Evolutionary conservation across 1,284 basidiomycete genomes (phyloP).

Genomic region (Mycosarcoma maydis): DNA sequence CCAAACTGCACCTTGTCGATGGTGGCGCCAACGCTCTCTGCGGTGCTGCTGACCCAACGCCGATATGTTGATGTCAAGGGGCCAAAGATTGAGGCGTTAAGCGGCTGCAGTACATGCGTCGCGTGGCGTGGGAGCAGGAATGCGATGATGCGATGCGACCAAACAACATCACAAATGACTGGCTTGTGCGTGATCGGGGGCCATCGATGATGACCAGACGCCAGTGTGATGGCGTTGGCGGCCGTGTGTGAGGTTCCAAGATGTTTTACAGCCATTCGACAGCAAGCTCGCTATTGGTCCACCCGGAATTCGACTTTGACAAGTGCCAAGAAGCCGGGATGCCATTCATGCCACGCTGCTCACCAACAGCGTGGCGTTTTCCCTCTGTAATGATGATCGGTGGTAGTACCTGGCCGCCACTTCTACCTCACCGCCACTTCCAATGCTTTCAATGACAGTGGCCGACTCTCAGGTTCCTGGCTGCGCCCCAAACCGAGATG

Average conservation of each 20-base stretch:
- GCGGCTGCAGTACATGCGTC: slow-evolving; percentile 15
- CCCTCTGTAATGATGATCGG: neutral
- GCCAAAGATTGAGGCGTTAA: slow-evolving; percentile 9
- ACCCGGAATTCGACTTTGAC: no score
- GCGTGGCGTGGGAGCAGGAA: slow-evolving; percentile 5
- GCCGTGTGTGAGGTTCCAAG: no score
- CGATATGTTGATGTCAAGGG: no score
- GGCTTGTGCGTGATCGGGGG: slow-evolving; percentile 4
- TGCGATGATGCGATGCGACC: slow-evolving; percentile 5
- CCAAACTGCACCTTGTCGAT: no score
- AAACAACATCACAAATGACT: neutral
- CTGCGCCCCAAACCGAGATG: slow-evolving; percentile 6
- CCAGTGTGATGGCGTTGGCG: no score
- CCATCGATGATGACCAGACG: slow-evolving; percentile 22
- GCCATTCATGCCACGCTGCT: no score
- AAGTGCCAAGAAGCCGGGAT: no score
- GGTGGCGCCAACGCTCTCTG: no score
- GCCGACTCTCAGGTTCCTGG: slow-evolving; percentile 6
- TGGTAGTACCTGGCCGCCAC: slow-evolving; percentile 1
- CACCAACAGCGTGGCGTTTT: slow-evolving; percentile 5
- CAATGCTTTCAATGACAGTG: slow-evolving; percentile 15
- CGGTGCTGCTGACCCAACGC: no score
- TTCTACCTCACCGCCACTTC: no score
- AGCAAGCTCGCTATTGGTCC: no score
- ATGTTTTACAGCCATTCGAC: no score